Conservation (phyloP, 768 basidiomycete species). For the Amanita inopinata region DNA sequence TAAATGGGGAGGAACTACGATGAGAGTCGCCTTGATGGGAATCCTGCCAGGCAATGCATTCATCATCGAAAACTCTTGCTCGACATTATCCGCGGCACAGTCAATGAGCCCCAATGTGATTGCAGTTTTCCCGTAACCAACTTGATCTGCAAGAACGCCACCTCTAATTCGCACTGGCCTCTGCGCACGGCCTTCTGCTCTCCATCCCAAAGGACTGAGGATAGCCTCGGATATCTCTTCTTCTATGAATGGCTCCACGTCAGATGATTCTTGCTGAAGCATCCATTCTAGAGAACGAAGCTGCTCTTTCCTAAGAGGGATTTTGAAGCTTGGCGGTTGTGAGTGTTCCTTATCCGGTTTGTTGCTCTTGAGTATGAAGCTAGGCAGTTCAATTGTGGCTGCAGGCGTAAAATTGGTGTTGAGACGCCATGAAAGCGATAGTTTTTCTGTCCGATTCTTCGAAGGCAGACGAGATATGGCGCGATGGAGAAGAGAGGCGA, state of each 20-base stretch:
- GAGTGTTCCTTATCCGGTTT: slow-evolving; percentile 54
- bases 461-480: slow-evolving; percentile 73
- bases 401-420: slow-evolving; percentile 67
- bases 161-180: slow-evolving; percentile 69
- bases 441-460: slow-evolving; percentile 34
- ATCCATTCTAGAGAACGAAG: slow-evolving; percentile 90
- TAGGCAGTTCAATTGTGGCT: slow-evolving; percentile 46
- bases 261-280: slow-evolving; percentile 62
- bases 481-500: slow-evolving; percentile 79
- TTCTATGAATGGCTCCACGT: slow-evolving; percentile 72
- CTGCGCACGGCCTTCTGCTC: slow-evolving; percentile 86
- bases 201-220: slow-evolving; percentile 81
- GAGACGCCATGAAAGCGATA: slow-evolving; percentile 67
- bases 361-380: slow-evolving; percentile 71
- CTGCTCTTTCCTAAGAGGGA: slow-evolving; percentile 74
- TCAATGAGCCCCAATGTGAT: slow-evolving; percentile 88
- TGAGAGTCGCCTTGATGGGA: slow-evolving; percentile 69
- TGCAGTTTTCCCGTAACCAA: slow-evolving; percentile 96
- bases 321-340: slow-evolving; percentile 75
- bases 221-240: slow-evolving; percentile 92
- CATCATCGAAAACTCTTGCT: slow-evolving; percentile 46
- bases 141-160: slow-evolving; percentile 91
- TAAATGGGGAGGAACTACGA: slow-evolving; percentile 85
- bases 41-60: slow-evolving; percentile 54
- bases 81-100: slow-evolving; percentile 46